A percentile compares a stretch with the other conserved stretches of the same genome.
These are phyloP conservation scores for Knufia petricola DNA, from an alignment of 2,329 filamentous ascomycete species.

Conservation along the genomic window DNA sequence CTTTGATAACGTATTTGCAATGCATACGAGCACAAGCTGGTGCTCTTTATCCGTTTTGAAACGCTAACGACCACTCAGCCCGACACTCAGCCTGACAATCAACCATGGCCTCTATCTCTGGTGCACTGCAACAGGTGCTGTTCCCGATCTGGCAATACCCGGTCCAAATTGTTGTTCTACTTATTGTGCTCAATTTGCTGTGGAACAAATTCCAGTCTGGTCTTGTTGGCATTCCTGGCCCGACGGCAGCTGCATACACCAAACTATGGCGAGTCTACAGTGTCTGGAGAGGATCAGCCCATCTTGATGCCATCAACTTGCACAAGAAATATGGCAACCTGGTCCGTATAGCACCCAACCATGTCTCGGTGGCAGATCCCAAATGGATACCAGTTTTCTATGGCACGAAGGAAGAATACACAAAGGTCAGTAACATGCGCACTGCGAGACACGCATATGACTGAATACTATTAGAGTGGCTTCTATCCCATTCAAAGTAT, in stretches of 20 bases:
- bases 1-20: too few species aligned
- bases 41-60: too few species aligned
- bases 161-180: background rate
- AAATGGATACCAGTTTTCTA: constrained; percentile 24
- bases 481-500: constrained; percentile 20
- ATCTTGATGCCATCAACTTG: constrained; percentile 57
- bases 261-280: constrained; percentile 68
- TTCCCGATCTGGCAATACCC: background rate
- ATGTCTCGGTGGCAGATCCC: constrained; percentile 63
- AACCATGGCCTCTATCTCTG: too few species aligned
- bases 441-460: too few species aligned
- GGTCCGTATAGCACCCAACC: constrained; percentile 65
- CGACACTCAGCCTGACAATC: too few species aligned
- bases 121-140: background rate
- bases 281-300: constrained; percentile 53
- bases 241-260: constrained; percentile 57
- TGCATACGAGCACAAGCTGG: too few species aligned
- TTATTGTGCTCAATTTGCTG: constrained; percentile 1
- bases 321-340: constrained; percentile 64
- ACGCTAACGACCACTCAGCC: too few species aligned
- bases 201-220: constrained; percentile 15
- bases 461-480: constrained; percentile 3
- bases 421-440: constrained; percentile 6
- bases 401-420: constrained; percentile 19
- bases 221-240: constrained; percentile 46